A percentile compares a stretch with the other conserved stretches of the same genome.
These are phyloP conservation scores for Cadophora luteo-olivacea DNA, from an alignment of 2,329 filamentous ascomycete species.

Conservation along the genomic window DNA sequence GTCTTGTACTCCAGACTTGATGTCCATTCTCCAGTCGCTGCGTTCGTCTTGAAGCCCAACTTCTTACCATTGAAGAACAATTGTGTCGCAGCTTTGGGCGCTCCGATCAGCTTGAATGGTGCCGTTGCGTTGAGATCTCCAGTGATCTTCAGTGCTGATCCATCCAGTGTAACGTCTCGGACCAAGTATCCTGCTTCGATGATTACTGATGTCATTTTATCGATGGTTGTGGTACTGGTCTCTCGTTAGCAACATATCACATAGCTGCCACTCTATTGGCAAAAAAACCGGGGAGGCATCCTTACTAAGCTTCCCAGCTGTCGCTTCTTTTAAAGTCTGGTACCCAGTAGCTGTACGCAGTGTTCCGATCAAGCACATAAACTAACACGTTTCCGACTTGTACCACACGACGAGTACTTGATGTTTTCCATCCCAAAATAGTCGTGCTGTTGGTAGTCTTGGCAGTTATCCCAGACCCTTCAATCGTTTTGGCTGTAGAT, in stretches of 20 bases:
- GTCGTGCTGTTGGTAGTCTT: slow-evolving; percentile 49
- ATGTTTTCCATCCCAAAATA: slow-evolving; percentile 59
- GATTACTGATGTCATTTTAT: slow-evolving; percentile 54
- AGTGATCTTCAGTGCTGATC: slow-evolving; percentile 61
- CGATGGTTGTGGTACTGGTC: slow-evolving; percentile 40
- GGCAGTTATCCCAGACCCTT: slow-evolving; percentile 33
- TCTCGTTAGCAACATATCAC: slow-evolving; percentile 17
- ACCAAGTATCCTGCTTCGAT: slow-evolving; percentile 68
- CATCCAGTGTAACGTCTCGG: slow-evolving; percentile 67
- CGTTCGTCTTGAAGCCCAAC: slow-evolving; percentile 40
- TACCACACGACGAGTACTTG: slow-evolving; percentile 54
- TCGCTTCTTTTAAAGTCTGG: slow-evolving; percentile 52
- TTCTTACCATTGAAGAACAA: slow-evolving; percentile 42
- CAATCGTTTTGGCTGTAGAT: slow-evolving; percentile 59
- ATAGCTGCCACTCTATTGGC: no score
- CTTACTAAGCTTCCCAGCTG: slow-evolving; percentile 46
- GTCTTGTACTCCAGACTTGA: slow-evolving; percentile 55
- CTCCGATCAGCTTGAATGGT: slow-evolving; percentile 64
- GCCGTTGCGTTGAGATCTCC: slow-evolving; percentile 73
- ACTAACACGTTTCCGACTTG: slow-evolving; percentile 45
- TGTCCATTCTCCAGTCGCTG: slow-evolving; percentile 49
- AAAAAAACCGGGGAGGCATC: no score
- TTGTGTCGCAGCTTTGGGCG: slow-evolving; percentile 51
- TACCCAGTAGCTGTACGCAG: slow-evolving; percentile 63
- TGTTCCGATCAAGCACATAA: slow-evolving; percentile 58